Evolutionary conservation across 2,329 filamentous ascomycete genomes (phyloP), one percentile per base, ranked within the genome.

Genomic region (Colletotrichum tropicale): DNA sequence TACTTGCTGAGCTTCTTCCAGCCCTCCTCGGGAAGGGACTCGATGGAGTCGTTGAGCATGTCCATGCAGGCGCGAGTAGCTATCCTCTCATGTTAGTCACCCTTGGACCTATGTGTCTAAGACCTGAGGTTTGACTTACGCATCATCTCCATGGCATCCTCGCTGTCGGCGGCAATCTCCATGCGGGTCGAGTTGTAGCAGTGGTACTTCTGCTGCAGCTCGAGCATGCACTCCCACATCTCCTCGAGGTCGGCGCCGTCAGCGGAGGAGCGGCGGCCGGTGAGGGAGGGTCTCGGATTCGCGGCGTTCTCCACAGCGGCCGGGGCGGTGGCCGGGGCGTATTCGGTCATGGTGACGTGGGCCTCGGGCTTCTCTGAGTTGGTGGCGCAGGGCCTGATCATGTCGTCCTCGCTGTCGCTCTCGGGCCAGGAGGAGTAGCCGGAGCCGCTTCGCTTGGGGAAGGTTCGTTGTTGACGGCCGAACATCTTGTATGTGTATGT

Each of bases 31-130:
- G 79, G 79, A 10, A 80, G 72, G 6, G 74, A 74, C 32, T 78
- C 78, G 62, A 79, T 78, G 12, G 77, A 78, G 64, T 80, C 78
- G 55, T 80, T 80, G 70, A 80, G 79, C 43, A 80, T 73, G 30
- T 78, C 76, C 18, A 80, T 78, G 66, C 78, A 80, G 18, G 78
- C 78, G 3, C 75, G 75, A 4, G 79, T 80, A 26, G 79, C 79
- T 80, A 28, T 26, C 13, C 8, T 18, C 12, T 58, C 16, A n/a
- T 60, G 74, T 62, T 30, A 68, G 69, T 62, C 24, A 4, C 1
- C 3, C 13, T 32, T 16, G 5, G 5, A 26, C 26, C 21, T 18
- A 36, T 16, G 16, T 16, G 15, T 16, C 16, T 5, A 0, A 3
- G 9, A 48, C 9, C 52, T 16, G 7, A 16, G 6, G 4, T 12